These are phyloP conservation scores for Cryphonectria carpinicola DNA, from an alignment of 2,329 filamentous ascomycete species.

Conservation along the genomic window DNA sequence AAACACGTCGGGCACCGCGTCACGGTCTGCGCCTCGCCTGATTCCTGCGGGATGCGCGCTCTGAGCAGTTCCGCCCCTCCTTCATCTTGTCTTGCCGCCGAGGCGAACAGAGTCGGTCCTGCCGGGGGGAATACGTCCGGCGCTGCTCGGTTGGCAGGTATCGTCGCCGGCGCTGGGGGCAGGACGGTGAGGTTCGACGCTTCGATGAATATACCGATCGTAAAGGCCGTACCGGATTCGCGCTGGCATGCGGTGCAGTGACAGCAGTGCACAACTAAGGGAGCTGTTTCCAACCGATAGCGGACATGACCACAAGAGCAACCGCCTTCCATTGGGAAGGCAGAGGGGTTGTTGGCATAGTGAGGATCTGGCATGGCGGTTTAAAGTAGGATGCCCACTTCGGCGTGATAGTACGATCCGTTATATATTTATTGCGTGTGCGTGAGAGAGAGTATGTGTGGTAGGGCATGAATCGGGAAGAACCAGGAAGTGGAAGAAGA, in stretches of 20 bases:
- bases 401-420: background rate
- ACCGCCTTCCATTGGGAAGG: slow-evolving; percentile 44
- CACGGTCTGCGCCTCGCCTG: slow-evolving; percentile 46
- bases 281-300: slow-evolving; percentile 64
- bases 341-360: slow-evolving; percentile 26
- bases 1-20: slow-evolving; percentile 48
- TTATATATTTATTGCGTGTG: background rate
- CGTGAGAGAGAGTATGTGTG: background rate
- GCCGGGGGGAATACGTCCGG: slow-evolving; percentile 20
- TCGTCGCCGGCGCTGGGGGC: slow-evolving; percentile 33
- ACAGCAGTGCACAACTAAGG: slow-evolving; percentile 50
- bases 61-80: background rate
- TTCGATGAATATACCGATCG: slow-evolving; percentile 49
- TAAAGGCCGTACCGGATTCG: slow-evolving; percentile 46
- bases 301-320: slow-evolving; percentile 73
- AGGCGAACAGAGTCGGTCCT: slow-evolving; percentile 14
- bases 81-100: background rate
- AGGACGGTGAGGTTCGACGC: slow-evolving; percentile 40
- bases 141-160: slow-evolving; percentile 28
- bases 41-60: slow-evolving; percentile 42
- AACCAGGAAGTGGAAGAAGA: background rate
- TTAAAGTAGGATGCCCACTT: background rate
- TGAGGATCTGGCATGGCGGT: slow-evolving; percentile 11
- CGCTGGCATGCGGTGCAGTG: slow-evolving; percentile 52
- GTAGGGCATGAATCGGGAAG: background rate